Conservation (phyloP, 208 protist species). For the Porcisia hertigi region DNA sequence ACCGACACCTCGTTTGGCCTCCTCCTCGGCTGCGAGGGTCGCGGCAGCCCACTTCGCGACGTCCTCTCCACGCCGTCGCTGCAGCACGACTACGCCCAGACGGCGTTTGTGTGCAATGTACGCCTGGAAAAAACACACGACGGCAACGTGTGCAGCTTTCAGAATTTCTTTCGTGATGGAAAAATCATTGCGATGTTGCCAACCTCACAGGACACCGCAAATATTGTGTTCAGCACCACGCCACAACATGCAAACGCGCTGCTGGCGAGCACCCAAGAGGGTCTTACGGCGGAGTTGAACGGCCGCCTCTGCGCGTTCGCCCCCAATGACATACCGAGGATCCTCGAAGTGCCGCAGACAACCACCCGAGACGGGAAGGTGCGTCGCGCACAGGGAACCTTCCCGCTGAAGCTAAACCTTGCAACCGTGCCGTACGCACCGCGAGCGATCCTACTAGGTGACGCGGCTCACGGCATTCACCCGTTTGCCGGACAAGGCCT, state of each 20-base stretch:
- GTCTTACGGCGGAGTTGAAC: constrained; percentile 78
- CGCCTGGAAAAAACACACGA: constrained; percentile 62
- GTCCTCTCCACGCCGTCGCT: constrained; percentile 51
- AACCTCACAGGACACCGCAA: constrained; percentile 71
- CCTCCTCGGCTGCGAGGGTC: constrained; percentile 84
- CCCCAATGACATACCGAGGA: constrained; percentile 71
- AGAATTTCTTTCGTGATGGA: constrained; percentile 89
- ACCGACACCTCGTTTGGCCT: constrained; percentile 48
- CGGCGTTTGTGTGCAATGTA: constrained; percentile 81
- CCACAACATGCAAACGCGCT: constrained; percentile 62
- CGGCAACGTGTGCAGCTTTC: constrained; percentile 86
- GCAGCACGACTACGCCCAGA: constrained; percentile 85
- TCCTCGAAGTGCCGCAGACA: constrained; percentile 69
- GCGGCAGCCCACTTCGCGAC: constrained; percentile 72
- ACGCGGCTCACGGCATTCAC: constrained; percentile 92
- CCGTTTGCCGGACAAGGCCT: constrained; percentile 93
- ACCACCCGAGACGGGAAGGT: constrained; percentile 37
- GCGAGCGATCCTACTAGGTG: constrained; percentile 72
- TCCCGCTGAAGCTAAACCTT: constrained; percentile 75
- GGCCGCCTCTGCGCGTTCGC: constrained; percentile 61
- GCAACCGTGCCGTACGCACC: constrained; percentile 59
- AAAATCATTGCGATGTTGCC: constrained; percentile 85
- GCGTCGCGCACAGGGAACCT: constrained; percentile 62
- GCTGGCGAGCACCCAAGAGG: constrained; percentile 45
- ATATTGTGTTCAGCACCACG: constrained; percentile 86